phyloP scores from a whole-genome alignment of 148 eudicot species.

The Pouteria glomerata region DNA sequence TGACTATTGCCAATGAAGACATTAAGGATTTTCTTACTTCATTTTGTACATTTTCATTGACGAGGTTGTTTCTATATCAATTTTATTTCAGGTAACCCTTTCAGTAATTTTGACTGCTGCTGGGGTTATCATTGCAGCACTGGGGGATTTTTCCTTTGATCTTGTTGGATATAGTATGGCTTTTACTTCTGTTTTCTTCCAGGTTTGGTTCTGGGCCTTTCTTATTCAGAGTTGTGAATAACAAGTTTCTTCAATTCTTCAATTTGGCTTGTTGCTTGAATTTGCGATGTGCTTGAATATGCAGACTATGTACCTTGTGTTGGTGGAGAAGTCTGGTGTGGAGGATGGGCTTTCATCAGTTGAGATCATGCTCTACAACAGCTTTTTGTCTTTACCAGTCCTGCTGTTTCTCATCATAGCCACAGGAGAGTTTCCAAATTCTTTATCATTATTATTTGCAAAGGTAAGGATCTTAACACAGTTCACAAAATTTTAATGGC shows the following conservation, averaged over 20 bases:
- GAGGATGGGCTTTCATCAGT: constrained; percentile 94
- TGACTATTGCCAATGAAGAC: neutral
- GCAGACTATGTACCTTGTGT: constrained; percentile 98
- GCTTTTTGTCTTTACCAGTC: constrained; percentile 82
- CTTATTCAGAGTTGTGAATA: neutral
- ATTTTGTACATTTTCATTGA: neutral
- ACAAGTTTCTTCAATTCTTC: constrained; percentile 6
- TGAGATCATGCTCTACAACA: constrained; percentile 96
- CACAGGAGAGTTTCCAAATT: constrained; percentile 82
- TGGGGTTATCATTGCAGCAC: constrained; percentile 86
- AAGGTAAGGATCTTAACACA: constrained; percentile 46
- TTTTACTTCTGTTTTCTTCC: constrained; percentile 85
- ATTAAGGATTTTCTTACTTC: neutral
- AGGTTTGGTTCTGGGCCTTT: constrained; percentile 31
- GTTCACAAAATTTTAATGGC: too few species aligned
- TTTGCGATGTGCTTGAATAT: constrained; percentile 15
- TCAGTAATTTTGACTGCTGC: constrained; percentile 86
- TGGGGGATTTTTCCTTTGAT: constrained; percentile 96
- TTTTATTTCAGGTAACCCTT: constrained; percentile 64
- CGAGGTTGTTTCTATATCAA: neutral
- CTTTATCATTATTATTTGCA: constrained; percentile 55
- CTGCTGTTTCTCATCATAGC: constrained; percentile 69
- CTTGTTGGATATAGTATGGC: constrained; percentile 91
- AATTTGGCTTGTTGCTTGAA: neutral
- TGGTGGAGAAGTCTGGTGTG: constrained; percentile 95